Evolutionary conservation across 192 early-diverging fungal genomes (phyloP).

Genomic region (Coemansia sp.): DNA sequence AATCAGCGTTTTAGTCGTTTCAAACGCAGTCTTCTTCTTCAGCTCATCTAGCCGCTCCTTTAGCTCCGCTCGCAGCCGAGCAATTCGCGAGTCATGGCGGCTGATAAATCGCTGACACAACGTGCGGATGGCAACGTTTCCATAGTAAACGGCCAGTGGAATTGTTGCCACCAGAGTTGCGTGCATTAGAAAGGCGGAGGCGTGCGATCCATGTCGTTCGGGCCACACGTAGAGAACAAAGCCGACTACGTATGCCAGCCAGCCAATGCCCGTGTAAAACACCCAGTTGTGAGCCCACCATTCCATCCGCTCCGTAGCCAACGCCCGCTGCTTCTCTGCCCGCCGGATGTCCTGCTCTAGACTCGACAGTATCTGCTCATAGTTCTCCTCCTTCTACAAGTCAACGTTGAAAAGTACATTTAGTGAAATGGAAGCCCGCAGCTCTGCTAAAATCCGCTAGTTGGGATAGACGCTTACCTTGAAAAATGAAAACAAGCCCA

Average conservation of each 20-base stretch:
- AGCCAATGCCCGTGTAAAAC: slow-evolving; percentile 41
- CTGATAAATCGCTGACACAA: slow-evolving; percentile 23
- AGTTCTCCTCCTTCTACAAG: slow-evolving; percentile 55
- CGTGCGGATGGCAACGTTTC: slow-evolving; percentile 23
- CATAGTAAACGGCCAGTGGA: slow-evolving; percentile 45
- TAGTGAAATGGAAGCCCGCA: too few species aligned
- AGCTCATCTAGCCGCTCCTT: slow-evolving; percentile 85
- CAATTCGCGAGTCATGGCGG: slow-evolving; percentile 34
- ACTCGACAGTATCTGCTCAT: slow-evolving; percentile 60
- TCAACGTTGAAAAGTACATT: neutral
- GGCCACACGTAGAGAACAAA: slow-evolving; percentile 50
- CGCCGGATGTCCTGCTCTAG: slow-evolving; percentile 60
- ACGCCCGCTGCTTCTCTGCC: slow-evolving; percentile 42
- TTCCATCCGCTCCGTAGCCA: slow-evolving; percentile 22
- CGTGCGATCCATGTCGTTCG: slow-evolving; percentile 24
- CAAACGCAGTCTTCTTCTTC: slow-evolving; percentile 93
- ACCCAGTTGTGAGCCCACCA: slow-evolving; percentile 42
- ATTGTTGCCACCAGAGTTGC: slow-evolving; percentile 15
- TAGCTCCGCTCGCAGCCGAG: slow-evolving; percentile 55
- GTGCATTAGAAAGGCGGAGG: slow-evolving; percentile 22
- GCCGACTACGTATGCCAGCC: slow-evolving; percentile 34
- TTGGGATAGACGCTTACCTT: slow-evolving; percentile 14
- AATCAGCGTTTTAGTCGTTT: slow-evolving; percentile 82
- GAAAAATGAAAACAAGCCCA: slow-evolving; percentile 42
- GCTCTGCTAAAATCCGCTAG: neutral